These are phyloP conservation scores for Boletus bicolor DNA, from an alignment of 768 basidiomycete species.

Conservation along the genomic window DNA sequence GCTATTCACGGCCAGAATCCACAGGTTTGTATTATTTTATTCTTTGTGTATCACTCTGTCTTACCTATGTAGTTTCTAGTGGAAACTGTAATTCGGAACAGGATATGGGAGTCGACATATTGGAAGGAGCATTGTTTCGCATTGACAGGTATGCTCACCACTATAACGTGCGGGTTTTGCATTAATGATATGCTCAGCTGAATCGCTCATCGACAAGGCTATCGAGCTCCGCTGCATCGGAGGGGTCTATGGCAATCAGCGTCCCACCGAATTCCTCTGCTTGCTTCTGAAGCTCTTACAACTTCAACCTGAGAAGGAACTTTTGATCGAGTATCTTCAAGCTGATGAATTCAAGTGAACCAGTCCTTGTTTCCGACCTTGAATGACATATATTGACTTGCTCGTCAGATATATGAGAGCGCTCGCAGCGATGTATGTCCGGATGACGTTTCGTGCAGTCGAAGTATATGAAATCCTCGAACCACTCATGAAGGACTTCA, in stretches of 20 bases:
- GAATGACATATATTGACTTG: background rate
- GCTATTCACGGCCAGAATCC: conserved; percentile 98
- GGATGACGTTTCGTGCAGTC: conserved; percentile 87
- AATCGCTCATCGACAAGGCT: conserved; percentile 90
- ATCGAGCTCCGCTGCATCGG: conserved; percentile 80
- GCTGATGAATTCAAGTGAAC: conserved; percentile 98
- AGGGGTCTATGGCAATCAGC: conserved; percentile 93
- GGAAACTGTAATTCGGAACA: conserved; percentile 92
- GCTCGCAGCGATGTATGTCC: conserved; percentile 88
- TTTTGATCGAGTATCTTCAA: conserved; percentile 88
- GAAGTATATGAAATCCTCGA: conserved; percentile 94
- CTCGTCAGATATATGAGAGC: conserved; percentile 82
- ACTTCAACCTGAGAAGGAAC: conserved; percentile 97
- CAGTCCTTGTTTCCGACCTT: background rate
- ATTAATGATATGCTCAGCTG: conserved; percentile 51
- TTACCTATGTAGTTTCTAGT: conserved; percentile 69
- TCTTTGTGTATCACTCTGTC: conserved; percentile 4
- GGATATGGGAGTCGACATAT: conserved; percentile 91
- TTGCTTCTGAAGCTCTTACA: conserved; percentile 92
- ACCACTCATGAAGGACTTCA: conserved; percentile 89
- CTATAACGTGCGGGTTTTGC: background rate
- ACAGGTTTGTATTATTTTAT: conserved; percentile 56
- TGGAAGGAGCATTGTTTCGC: conserved; percentile 99
- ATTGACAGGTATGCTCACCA: conserved; percentile 64
- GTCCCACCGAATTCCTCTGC: conserved; percentile 91